A percentile compares a stretch with the other conserved stretches of the same genome.
phyloP scores from a whole-genome alignment of 2,329 filamentous ascomycete genomes.

The Fusarium bactridioides region DNA sequence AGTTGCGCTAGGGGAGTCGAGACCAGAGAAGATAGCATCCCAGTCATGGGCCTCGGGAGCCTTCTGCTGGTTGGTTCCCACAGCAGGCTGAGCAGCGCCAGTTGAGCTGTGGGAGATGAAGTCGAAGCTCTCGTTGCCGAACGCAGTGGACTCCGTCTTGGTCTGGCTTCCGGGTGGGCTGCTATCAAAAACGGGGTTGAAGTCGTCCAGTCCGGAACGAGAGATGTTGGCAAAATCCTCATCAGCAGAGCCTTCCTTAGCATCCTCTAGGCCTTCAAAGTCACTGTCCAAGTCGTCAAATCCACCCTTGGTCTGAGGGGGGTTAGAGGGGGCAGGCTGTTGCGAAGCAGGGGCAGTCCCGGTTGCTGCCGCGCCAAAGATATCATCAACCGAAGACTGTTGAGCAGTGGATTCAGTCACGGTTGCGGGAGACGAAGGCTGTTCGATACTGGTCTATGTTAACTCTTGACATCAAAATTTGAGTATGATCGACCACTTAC shows the following conservation, averaged over 20 bases:
- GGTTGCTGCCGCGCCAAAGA: conserved; percentile 50
- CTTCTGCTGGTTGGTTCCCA: conserved; percentile 50
- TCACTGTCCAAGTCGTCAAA: conserved; percentile 83
- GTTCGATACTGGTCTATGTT: conserved; percentile 39
- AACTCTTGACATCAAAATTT: not conserved
- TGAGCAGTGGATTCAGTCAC: conserved; percentile 40
- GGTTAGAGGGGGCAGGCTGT: conserved; percentile 46
- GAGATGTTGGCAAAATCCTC: conserved; percentile 82
- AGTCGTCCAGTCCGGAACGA: conserved; percentile 76
- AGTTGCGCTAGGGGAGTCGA: conserved; percentile 64
- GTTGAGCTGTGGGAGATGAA: conserved; percentile 56
- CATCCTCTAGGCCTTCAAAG: conserved; percentile 84
- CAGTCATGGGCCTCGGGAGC: conserved; percentile 75
- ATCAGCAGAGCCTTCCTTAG: conserved; percentile 80
- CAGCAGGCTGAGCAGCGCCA: conserved; percentile 48
- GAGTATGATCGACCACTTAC: conserved; percentile 29
- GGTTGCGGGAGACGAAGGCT: conserved; percentile 45
- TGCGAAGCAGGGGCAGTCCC: conserved; percentile 39
- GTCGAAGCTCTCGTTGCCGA: conserved; percentile 66
- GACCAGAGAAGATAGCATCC: conserved; percentile 90
- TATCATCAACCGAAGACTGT: conserved; percentile 51
- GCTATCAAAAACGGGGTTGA: conserved; percentile 84
- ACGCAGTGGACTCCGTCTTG: conserved; percentile 62
- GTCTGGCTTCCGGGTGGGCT: conserved; percentile 62
- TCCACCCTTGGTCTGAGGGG: conserved; percentile 54